Base-by-base conservation (phyloP, 208 protist species). In the Endotrypanum monterogeii region DNA sequence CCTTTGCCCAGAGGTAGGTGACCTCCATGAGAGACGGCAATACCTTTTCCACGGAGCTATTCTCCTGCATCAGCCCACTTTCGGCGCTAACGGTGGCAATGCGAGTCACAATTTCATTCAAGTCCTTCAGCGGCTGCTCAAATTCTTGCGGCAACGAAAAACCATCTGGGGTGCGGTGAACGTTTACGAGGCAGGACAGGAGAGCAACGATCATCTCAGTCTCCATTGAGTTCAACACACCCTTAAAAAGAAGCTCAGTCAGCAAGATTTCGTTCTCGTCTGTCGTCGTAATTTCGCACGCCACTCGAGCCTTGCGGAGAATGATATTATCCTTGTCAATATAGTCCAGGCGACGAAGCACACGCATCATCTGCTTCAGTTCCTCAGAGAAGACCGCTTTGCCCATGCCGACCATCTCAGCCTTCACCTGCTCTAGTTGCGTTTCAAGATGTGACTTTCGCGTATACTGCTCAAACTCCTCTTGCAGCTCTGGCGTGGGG, bases 211-310 rank as follows among this genome's bases (percentile, higher is more conserved):
- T 96, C 91, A 99, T 98, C 77, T 99, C 97, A 11, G 92, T 93
- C 71, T 94, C 92, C 90, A 98, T 96, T 46, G 99, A 98, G 83
- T 99, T 99, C 75, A 99, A 98, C 32, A 99, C 83, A 73, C 98
- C 98, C 52, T 96, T 96, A 82, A 99, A 99, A 20, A 99, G 92
- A 16, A 99, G 80, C 75, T 99, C 99, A 0, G 98, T 99, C 32
- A 99, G 87, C 1, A 99, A 88, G 57, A 99, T 94, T 82, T 99
- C 93, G 74, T 96, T 97, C 70, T 98, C 99, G 73, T 99, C 98
- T 7, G 91, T 98, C 1, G 98, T 96, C 35, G 93, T 99, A 54
- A 99, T 99, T 82, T 99, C 98, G 69, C 97, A 99, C 30, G 99
- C 99, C 32, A 99, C 97, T 41, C 98, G 91, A 12, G 98, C 99